Conservation (phyloP, 208 protist genomes). For the Balamuthia mandrillaris region DNA sequence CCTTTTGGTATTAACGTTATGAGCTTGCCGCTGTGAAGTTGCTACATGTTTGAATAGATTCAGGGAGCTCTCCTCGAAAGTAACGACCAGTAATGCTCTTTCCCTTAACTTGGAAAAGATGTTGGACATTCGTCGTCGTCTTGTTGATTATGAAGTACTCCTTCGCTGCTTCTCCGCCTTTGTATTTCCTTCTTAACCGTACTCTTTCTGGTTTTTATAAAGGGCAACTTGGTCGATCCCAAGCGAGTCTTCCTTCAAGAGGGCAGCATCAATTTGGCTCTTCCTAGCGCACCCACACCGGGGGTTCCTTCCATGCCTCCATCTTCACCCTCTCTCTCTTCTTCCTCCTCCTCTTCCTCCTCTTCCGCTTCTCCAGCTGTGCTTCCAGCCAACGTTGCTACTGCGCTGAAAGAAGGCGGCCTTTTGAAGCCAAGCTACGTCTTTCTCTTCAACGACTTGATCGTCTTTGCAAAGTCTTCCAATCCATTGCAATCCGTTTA, state of each 20-base stretch:
- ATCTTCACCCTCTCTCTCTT: not conserved
- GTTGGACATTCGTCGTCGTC: conserved; percentile 15
- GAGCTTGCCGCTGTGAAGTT: no score
- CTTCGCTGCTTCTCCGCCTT: not conserved
- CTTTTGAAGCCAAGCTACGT: not conserved
- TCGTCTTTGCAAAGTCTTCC: conserved; percentile 14
- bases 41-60: no score
- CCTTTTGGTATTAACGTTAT: no score
- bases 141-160: conserved; percentile 23
- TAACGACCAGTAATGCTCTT: no score
- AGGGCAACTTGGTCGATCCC: conserved; percentile 36
- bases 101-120: conserved; percentile 4
- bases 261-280: not conserved
- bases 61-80: no score
- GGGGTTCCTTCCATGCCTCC: not conserved
- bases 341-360: not conserved
- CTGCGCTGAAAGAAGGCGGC: not conserved
- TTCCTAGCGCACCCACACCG: not conserved
- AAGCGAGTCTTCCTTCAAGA: not conserved
- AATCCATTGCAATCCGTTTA: not conserved
- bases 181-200: not conserved
- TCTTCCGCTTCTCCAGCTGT: not conserved
- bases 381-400: not conserved
- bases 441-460: conserved; percentile 37
- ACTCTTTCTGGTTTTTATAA: not conserved